These are phyloP conservation scores for Debaryomyces psychrophilus DNA, from an alignment of 1,139 yeast species.

Conservation along the genomic window DNA sequence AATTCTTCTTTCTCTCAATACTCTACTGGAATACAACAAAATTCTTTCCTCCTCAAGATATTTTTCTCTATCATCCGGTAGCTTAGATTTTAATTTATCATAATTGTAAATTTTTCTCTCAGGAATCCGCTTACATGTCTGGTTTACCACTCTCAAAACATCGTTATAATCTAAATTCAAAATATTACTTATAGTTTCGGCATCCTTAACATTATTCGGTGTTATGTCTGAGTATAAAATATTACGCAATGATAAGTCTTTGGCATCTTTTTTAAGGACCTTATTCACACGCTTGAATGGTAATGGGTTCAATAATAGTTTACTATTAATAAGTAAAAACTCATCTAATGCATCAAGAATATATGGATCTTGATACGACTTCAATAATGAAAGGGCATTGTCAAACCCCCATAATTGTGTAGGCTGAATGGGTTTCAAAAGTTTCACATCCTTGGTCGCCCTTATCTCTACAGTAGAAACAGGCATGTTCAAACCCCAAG, in stretches of 20 bases:
- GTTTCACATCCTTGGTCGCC: slow-evolving; percentile 18
- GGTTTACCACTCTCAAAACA: slow-evolving; percentile 48
- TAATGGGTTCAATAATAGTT: slow-evolving; percentile 33
- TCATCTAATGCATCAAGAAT: slow-evolving; percentile 47
- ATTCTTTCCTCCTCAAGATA: slow-evolving; percentile 34
- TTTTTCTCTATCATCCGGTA: slow-evolving; percentile 41
- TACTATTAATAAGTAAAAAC: slow-evolving; percentile 43
- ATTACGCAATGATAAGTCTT: slow-evolving; percentile 43
- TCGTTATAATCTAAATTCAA: slow-evolving; percentile 45
- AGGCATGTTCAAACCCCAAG: slow-evolving; percentile 10
- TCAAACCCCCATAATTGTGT: slow-evolving; percentile 49
- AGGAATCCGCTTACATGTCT: slow-evolving; percentile 42
- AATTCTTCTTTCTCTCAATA: slow-evolving; percentile 51
- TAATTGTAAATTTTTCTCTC: slow-evolving; percentile 26
- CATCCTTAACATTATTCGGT: slow-evolving; percentile 35
- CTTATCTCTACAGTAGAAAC: slow-evolving; percentile 9
- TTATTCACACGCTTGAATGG: slow-evolving; percentile 31
- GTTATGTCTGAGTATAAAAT: slow-evolving; percentile 41
- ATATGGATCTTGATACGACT: slow-evolving; percentile 35
- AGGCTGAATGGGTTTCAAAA: slow-evolving; percentile 40
- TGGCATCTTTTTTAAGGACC: slow-evolving; percentile 5
- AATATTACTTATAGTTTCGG: slow-evolving; percentile 39
- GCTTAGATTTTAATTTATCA: slow-evolving; percentile 33
- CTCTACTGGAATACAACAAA: slow-evolving; percentile 33
- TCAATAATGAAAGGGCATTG: slow-evolving; percentile 41